phyloP scores from a whole-genome alignment of 768 basidiomycete genomes.

The Lactarius deliciosus region DNA sequence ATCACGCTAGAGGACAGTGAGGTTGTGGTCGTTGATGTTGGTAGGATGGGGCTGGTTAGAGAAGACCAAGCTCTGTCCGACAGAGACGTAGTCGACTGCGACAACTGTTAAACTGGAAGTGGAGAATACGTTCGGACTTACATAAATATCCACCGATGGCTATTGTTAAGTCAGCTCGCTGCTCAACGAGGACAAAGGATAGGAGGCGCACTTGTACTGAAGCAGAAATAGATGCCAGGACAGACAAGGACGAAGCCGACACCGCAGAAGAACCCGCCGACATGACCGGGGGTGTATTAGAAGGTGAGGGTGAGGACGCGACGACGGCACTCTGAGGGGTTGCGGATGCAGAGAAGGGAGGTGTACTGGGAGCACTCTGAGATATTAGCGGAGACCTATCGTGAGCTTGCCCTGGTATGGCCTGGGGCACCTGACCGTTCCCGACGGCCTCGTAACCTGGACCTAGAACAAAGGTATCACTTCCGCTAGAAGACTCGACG shows the following conservation, averaged over 20 bases:
- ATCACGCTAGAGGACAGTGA: background rate
- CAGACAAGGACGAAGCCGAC: background rate
- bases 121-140: slow-evolving; percentile 6
- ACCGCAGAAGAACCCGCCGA: background rate
- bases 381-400: slow-evolving; percentile 7
- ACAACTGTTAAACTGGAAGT: background rate
- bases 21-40: background rate
- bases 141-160: slow-evolving; percentile 3
- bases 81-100: slow-evolving; percentile 1
- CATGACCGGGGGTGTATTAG: background rate
- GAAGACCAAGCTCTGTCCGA: background rate
- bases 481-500: background rate
- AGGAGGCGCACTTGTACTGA: slow-evolving; percentile 5
- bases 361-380: background rate
- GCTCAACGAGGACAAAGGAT: background rate
- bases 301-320: background rate
- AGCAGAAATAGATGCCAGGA: background rate
- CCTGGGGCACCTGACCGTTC: slow-evolving; percentile 18
- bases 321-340: background rate
- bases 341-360: background rate
- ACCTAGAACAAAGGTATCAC: slow-evolving; percentile 17
- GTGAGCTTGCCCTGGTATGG: slow-evolving; percentile 13
- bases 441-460: slow-evolving; percentile 16
- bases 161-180: background rate
- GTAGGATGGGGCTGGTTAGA: background rate